Evolutionary conservation across 139 green algal species (phyloP).

Genomic region (Chlamydomonas asymmetrica): DNA sequence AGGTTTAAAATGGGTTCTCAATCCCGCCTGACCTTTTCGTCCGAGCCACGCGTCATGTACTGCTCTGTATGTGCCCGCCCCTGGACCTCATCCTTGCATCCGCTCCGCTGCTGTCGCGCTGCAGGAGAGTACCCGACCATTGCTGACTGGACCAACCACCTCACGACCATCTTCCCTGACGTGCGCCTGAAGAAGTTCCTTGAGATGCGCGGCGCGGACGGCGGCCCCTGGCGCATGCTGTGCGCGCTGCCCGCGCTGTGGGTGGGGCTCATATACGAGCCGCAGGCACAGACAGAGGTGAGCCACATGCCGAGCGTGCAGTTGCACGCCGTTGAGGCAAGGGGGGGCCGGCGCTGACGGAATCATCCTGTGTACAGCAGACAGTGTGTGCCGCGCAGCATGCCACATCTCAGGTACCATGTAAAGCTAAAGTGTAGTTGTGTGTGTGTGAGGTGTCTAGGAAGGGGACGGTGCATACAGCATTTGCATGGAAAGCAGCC

Average conservation of each 20-base stretch:
- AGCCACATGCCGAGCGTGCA: no score
- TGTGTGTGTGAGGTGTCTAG: no score
- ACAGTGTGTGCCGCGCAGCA: no score
- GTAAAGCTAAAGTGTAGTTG: no score
- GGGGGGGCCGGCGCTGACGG: no score
- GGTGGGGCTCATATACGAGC: constrained; percentile 96
- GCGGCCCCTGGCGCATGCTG: constrained; percentile 88
- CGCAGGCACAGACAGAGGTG: constrained; percentile 48
- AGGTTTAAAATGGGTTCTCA: neutral
- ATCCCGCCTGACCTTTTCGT: no score
- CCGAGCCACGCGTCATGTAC: neutral
- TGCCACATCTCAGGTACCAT: no score
- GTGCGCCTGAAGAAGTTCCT: constrained; percentile 94
- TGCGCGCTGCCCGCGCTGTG: constrained; percentile 92
- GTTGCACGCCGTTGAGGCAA: no score
- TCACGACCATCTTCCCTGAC: constrained; percentile 97
- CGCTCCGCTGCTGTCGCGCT: neutral
- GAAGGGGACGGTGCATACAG: no score
- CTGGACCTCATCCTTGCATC: neutral
- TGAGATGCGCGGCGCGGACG: constrained; percentile 98
- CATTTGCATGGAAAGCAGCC: no score
- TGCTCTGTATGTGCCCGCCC: neutral
- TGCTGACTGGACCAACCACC: constrained; percentile 93
- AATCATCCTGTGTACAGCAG: no score
- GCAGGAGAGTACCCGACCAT: constrained; percentile 84